Percentiles rank a stretch among this genome's conserved stretches.
These are phyloP conservation scores for Populus ilicifolia DNA, from an alignment of 345 rosid genomes.

Conservation along the genomic window DNA sequence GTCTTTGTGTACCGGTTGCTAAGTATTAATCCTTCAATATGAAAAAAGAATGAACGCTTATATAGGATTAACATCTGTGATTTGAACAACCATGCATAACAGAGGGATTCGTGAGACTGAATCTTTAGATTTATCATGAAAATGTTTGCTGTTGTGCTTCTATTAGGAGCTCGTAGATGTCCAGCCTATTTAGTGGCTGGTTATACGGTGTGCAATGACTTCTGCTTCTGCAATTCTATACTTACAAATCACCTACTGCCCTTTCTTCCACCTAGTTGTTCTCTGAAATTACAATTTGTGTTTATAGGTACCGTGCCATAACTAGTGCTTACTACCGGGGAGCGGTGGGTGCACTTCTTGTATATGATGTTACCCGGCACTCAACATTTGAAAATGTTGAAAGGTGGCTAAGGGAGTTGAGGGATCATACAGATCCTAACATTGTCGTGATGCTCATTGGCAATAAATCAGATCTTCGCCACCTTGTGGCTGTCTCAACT, in stretches of 20 bases:
- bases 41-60: neutral
- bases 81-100: neutral
- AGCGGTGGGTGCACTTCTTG: constrained; percentile 87
- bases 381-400: constrained; percentile 86
- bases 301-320: constrained; percentile 80
- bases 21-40: neutral
- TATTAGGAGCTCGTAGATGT: neutral
- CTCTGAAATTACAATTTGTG: neutral
- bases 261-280: neutral
- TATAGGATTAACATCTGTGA: neutral
- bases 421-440: constrained; percentile 93
- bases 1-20: neutral
- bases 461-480: constrained; percentile 89
- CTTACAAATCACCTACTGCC: neutral
- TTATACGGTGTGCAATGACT: neutral
- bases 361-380: constrained; percentile 84
- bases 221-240: neutral
- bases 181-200: neutral
- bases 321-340: constrained; percentile 95
- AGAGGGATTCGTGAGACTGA: neutral
- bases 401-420: constrained; percentile 87
- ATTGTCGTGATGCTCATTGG: constrained; percentile 89
- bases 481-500: constrained; percentile 78
- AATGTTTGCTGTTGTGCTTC: neutral
- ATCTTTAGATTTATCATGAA: neutral